A percentile compares a stretch with the other conserved stretches of the same genome.
Evolutionary conservation across 345 rosid genomes (phyloP).

Genomic region (Gossypium bickii): DNA sequence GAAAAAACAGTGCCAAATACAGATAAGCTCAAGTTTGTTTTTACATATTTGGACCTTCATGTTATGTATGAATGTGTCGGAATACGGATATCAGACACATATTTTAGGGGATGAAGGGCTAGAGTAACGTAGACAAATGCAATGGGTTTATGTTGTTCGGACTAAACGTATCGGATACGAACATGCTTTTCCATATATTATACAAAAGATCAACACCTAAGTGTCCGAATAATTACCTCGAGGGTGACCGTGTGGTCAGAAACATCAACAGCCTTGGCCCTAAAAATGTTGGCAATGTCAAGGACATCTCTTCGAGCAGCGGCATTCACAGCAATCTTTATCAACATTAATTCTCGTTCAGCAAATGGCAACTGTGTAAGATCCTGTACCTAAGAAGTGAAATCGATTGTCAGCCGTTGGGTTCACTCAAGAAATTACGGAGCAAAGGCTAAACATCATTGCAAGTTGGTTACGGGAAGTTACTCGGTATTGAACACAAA

Average conservation of each 20-base stretch:
- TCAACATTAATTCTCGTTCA: slow-evolving; percentile 64
- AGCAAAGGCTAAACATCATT: not conserved
- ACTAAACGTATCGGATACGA: no score
- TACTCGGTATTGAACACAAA: not conserved
- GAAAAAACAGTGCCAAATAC: no score
- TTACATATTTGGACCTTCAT: no score
- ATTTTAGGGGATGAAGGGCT: no score
- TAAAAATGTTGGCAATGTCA: slow-evolving; percentile 66
- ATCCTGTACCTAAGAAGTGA: slow-evolving; percentile 26
- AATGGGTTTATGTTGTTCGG: no score
- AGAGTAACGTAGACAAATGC: no score
- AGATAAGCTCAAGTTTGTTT: no score
- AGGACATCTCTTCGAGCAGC: slow-evolving; percentile 50
- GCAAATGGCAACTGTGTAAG: slow-evolving; percentile 62
- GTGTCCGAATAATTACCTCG: slow-evolving; percentile 33
- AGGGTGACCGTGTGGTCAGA: slow-evolving; percentile 75
- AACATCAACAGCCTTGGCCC: slow-evolving; percentile 73
- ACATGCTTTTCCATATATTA: no score
- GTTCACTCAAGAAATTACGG: not conserved
- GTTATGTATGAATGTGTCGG: no score
- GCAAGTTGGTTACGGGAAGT: not conserved
- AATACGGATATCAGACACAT: no score
- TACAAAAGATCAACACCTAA: no score
- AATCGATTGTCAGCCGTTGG: not conserved
- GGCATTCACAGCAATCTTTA: slow-evolving; percentile 59